phyloP scores from a whole-genome alignment of 805 yeast species.

The Saccharomycopsis sp. region DNA sequence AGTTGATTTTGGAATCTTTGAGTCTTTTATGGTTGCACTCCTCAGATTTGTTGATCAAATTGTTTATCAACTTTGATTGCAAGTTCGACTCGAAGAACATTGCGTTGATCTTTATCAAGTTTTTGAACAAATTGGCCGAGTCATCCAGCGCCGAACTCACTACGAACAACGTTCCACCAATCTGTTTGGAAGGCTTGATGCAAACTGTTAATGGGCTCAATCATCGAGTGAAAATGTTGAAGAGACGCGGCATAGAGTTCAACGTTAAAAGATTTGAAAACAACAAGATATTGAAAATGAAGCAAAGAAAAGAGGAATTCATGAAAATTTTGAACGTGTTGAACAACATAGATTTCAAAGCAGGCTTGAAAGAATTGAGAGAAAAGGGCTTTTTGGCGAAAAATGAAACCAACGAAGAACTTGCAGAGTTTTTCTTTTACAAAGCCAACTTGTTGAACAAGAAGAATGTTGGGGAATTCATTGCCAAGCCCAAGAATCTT shows the following conservation, averaged over 20 bases:
- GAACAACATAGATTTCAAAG: constrained; percentile 36
- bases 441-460: constrained; percentile 80
- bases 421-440: constrained; percentile 69
- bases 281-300: constrained; percentile 23
- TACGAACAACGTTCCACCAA: constrained; percentile 84
- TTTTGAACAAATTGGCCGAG: constrained; percentile 66
- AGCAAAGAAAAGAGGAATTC: constrained; percentile 58
- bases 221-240: constrained; percentile 18
- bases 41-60: constrained; percentile 63
- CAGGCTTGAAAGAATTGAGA: constrained; percentile 13
- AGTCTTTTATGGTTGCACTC: constrained; percentile 76
- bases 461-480: constrained; percentile 73
- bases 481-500: constrained; percentile 66
- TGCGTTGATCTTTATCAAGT: constrained; percentile 54
- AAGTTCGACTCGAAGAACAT: constrained; percentile 70
- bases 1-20: constrained; percentile 73
- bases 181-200: constrained; percentile 81
- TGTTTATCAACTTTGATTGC: constrained; percentile 83
- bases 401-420: constrained; percentile 31
- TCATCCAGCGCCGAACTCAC: constrained; percentile 78
- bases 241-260: constrained; percentile 15
- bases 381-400: constrained; percentile 8
- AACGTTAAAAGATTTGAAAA: constrained; percentile 4
- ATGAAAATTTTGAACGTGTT: constrained; percentile 66
- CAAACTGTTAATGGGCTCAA: constrained; percentile 57